phyloP scores from a whole-genome alignment of 2,329 filamentous ascomycete genomes.

The Diaporthe batatas region DNA sequence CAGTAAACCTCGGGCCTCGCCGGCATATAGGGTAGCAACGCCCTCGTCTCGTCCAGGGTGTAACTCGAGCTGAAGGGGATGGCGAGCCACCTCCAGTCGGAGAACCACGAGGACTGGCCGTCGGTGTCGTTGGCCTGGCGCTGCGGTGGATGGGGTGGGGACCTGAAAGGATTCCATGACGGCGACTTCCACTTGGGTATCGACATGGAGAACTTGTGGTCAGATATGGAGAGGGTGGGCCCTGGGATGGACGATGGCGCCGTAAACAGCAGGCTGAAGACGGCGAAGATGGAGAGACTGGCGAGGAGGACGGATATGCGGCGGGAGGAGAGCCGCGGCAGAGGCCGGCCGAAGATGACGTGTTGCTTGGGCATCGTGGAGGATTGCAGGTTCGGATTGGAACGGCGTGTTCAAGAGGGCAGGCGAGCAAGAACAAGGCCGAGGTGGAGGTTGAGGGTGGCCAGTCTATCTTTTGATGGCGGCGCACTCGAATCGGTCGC shows the following conservation, averaged over 20 bases:
- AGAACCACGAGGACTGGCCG: conserved; percentile 86
- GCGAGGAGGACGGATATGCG: conserved; percentile 66
- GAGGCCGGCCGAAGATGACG: conserved; percentile 61
- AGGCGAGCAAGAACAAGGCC: not conserved
- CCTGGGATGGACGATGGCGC: conserved; percentile 63
- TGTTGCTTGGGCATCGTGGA: conserved; percentile 62
- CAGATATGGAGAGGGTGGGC: conserved; percentile 63
- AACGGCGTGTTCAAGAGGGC: conserved; percentile 7
- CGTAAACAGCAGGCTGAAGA: conserved; percentile 66
- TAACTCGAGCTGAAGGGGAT: conserved; percentile 85
- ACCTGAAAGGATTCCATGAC: conserved; percentile 75
- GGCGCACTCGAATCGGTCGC: not conserved
- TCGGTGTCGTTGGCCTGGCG: conserved; percentile 83
- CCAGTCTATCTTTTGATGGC: conserved; percentile 5
- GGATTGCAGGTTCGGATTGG: not conserved
- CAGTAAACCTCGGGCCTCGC: conserved; percentile 85
- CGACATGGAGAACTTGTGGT: conserved; percentile 59
- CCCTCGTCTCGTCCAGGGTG: conserved; percentile 83
- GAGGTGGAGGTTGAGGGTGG: conserved; percentile 1
- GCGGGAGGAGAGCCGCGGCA: conserved; percentile 65
- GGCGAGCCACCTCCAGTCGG: conserved; percentile 89
- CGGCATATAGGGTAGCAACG: conserved; percentile 82
- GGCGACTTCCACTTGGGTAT: conserved; percentile 58
- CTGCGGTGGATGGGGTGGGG: conserved; percentile 77
- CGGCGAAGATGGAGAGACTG: conserved; percentile 64